Evolutionary conservation across 306 rosid species (phyloP), one percentile per base, ranked within the genome.

Genomic region (Citrullus colocynthis): DNA sequence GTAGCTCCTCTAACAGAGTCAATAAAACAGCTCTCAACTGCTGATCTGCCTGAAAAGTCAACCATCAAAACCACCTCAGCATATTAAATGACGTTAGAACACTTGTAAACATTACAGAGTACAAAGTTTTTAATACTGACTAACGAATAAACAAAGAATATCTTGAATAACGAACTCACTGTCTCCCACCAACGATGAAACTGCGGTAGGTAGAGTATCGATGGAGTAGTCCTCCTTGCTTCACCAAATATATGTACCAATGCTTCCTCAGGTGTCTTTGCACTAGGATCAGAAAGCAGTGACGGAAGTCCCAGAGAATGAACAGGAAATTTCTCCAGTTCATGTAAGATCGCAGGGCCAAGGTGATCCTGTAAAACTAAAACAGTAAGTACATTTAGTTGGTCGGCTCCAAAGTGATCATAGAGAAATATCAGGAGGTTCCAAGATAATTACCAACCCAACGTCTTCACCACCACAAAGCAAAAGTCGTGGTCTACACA

Each of bases 351-450:
- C 44, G 99, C 99, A 78, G 97, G 99, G 79, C 99, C 99, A 86
- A 95, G 89, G 88, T 95, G 99, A 87, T 95, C 99, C 99, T 95
- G 99, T 88, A 83, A 95, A 88, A 90, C 97, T 95, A 92, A 90
- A 89, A 85, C 89, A 89, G 99, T 89, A 90, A 95, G 97, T 95
- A 89, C 78, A 90, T 89, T 90, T 88, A 89, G 90, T 81, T 78
- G 89, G 74, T 75, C 80, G 75, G 75, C 80, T 34, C 39, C 81
- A 79, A 71, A 78, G 75, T 54, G 52, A 79, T 76, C 52, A 69
- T 44, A 79, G 66, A 58, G 77, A 72, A 66, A 83, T 42, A 41
- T 52, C 78, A 87, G 52, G 62, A 81, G 85, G 87, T 79, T 85
- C 78, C 85, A 82, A 82, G 88, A 80, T 60, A 88, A 86, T 88